Conservation (phyloP, 768 basidiomycete genomes). For the Pulveroboletus frians region DNA sequence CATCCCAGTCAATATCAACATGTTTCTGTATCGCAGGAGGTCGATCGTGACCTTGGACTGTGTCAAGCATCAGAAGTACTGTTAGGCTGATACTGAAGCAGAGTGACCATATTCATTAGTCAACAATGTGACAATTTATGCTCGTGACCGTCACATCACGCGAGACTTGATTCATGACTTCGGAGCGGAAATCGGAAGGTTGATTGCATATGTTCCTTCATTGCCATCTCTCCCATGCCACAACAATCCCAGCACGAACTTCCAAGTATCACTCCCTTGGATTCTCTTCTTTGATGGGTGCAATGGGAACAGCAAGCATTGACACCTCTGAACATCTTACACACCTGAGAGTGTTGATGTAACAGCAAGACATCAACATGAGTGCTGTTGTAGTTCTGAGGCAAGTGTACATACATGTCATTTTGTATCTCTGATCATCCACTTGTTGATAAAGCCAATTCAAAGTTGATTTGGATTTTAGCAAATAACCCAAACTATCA, state of each 20-base stretch:
- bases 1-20: too few relatives aligned
- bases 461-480: constrained; percentile 53
- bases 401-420: constrained; percentile 75
- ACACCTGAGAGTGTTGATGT: constrained; percentile 68
- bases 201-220: constrained; percentile 12
- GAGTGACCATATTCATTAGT: too few relatives aligned
- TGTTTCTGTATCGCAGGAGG: too few relatives aligned
- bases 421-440: background rate
- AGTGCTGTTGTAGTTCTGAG: constrained; percentile 81
- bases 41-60: too few relatives aligned
- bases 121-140: too few relatives aligned
- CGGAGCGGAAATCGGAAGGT: constrained; percentile 22
- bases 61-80: too few relatives aligned
- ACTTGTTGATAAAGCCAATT: background rate
- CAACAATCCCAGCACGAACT: background rate
- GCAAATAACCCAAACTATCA: constrained; percentile 55
- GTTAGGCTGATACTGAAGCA: too few relatives aligned
- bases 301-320: constrained; percentile 38
- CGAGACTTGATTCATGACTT: background rate
- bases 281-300: constrained; percentile 33
- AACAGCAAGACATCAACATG: constrained; percentile 45
- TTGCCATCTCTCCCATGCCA: constrained; percentile 21
- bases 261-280: constrained; percentile 1
- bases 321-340: constrained; percentile 60
- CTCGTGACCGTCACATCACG: constrained; percentile 9